Base-by-base conservation (phyloP, 2,329 filamentous ascomycete species). In the Paramyrothecium sp. region DNA sequence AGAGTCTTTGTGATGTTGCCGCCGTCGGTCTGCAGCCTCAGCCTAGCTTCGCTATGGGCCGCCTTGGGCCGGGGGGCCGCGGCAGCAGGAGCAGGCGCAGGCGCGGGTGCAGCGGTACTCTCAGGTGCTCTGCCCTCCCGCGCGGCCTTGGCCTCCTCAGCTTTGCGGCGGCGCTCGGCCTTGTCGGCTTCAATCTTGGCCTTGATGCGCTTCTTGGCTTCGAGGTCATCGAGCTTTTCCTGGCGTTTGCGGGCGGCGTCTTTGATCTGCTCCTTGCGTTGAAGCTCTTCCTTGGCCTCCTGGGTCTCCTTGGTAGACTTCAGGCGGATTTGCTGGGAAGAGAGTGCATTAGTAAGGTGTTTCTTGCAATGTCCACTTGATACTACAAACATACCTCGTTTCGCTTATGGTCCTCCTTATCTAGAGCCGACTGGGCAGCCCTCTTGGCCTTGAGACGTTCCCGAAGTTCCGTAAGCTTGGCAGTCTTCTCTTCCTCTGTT, bases 121-220 rank as follows among this genome's bases (percentile, higher is more conserved):
- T 83, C 80, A 22, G 77, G 71, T 17, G 78, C 76, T 55, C 85
- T 81, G n/a, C 94, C 93, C 64, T 92, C 91, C n/a, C 94, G 85
- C 56, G 86, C 85, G 1, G 93, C 93, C 77, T 94, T 96, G 65
- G 92, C 90, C 57, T 86, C 81, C 68, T 97, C 95, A 3, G 91
- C 89, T 72, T 95, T 96, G 62, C 89, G 83, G 62, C 90, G 88
- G 55, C 95, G 87, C 67, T 94, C 92, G 65, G 91, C 90, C 80
- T 96, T 97, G 78, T 98, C 93, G 16, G 90, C 93, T 65, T 95
- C 93, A 62, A 99, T 97, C 81, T 93, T 93, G 56, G 92, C 93
- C 76, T 92, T 89, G 72, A 97, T 94, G 38, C 90, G 86, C 74
- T 89, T 91, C 80, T 94, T 95, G 12, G 92, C 94, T 48, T 92